phyloP scores from a whole-genome alignment of 2,329 filamentous ascomycete genomes.

The Penicillium sp. region DNA sequence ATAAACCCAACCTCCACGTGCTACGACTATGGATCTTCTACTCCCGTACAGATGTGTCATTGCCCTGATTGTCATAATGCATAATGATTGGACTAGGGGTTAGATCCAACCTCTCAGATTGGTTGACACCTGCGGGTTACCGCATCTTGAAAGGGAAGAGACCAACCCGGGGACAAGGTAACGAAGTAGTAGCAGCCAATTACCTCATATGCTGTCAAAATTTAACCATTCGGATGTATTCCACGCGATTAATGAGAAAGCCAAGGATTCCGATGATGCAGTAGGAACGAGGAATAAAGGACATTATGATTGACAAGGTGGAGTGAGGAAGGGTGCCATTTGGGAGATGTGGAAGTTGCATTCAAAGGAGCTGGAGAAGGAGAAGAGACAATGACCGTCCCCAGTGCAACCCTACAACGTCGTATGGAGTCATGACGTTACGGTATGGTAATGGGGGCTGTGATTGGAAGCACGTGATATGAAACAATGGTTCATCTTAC shows the following conservation, averaged over 20 bases:
- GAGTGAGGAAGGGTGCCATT: constrained; percentile 20
- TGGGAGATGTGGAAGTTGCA: constrained; percentile 27
- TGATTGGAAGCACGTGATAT: background rate
- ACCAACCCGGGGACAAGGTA: background rate
- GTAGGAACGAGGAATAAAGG: background rate
- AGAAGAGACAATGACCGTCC: background rate
- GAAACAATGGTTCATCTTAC: background rate
- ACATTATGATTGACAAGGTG: constrained; percentile 10
- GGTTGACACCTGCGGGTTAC: background rate
- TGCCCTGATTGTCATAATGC: background rate
- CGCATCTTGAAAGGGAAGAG: background rate
- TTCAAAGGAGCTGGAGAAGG: constrained; percentile 22
- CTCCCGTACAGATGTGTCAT: constrained; percentile 22
- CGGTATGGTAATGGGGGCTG: constrained; percentile 11
- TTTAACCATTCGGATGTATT: constrained; percentile 1
- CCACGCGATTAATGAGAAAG: constrained; percentile 19
- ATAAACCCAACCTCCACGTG: constrained; percentile 9
- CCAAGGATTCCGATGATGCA: constrained; percentile 9
- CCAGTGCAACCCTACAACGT: constrained; percentile 27
- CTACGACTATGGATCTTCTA: constrained; percentile 12
- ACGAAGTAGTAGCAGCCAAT: background rate
- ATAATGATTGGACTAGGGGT: background rate
- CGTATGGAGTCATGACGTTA: constrained; percentile 7
- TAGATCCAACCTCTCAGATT: background rate
- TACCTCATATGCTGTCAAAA: constrained; percentile 10